A percentile compares a stretch with the other conserved stretches of the same genome.
Evolutionary conservation across 78 protist species (phyloP).

Genomic region (Polysphondylium violaceum): DNA sequence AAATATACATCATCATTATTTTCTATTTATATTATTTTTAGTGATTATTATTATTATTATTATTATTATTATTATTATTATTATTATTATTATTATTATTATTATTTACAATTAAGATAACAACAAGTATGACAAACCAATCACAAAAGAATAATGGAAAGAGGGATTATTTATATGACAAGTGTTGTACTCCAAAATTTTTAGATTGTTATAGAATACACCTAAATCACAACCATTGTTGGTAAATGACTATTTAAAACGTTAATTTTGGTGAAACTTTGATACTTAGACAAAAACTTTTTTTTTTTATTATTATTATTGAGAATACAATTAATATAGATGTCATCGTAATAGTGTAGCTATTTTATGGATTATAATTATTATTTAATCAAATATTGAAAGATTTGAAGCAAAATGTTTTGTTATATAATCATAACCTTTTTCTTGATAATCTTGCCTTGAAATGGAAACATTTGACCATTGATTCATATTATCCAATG

Average conservation of each 20-base stretch:
- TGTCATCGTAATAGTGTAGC: too few relatives aligned
- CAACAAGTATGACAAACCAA: not conserved
- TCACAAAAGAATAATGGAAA: not conserved
- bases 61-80: not conserved
- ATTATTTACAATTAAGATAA: not conserved
- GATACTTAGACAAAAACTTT: not conserved
- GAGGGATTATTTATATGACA: not conserved
- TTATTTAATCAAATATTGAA: conserved; percentile 18
- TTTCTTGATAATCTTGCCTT: conserved; percentile 65
- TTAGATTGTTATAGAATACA: too few relatives aligned
- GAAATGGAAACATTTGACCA: conserved; percentile 38
- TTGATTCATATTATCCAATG: not conserved
- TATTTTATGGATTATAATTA: not conserved
- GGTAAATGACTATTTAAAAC: not conserved
- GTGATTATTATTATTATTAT: not conserved
- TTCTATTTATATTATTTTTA: not conserved
- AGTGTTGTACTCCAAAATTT: too few relatives aligned
- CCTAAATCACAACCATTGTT: not conserved
- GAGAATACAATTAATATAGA: not conserved
- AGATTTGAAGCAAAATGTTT: conserved; percentile 55
- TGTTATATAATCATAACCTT: conserved; percentile 62
- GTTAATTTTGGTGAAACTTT: not conserved
- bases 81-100: not conserved
- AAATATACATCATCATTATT: too few relatives aligned
- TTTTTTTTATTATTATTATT: conserved; percentile 3